These are phyloP conservation scores for Aspergillus coremiiformis DNA, from an alignment of 495 filamentous ascomycete genomes.

Conservation along the genomic window DNA sequence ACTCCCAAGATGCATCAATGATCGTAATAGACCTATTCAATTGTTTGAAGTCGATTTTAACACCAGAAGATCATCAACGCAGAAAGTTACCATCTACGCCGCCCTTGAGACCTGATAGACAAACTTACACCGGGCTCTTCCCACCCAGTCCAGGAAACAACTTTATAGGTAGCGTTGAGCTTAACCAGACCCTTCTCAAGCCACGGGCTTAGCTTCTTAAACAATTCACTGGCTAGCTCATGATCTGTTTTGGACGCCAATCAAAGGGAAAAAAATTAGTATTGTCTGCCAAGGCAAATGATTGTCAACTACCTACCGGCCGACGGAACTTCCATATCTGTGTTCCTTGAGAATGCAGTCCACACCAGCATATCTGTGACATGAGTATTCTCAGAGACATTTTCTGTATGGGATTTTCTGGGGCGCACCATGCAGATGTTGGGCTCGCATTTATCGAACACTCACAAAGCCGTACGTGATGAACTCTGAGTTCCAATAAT, in stretches of 20 bases:
- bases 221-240: constrained; percentile 21
- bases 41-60: too few relatives aligned
- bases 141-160: constrained; percentile 17
- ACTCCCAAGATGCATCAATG: too few relatives aligned
- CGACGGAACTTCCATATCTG: constrained; percentile 19
- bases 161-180: constrained; percentile 8
- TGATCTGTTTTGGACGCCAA: constrained; percentile 23
- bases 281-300: background rate
- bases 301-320: constrained; percentile 14
- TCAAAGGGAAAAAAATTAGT: background rate
- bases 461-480: constrained; percentile 13
- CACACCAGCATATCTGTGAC: constrained; percentile 30
- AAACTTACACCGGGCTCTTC: constrained; percentile 25
- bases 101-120: constrained; percentile 13
- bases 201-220: constrained; percentile 22
- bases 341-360: constrained; percentile 30
- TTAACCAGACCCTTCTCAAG: constrained; percentile 17
- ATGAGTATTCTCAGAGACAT: constrained; percentile 10
- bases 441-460: constrained; percentile 2
- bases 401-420: constrained; percentile 22
- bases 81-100: background rate
- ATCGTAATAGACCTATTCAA: too few relatives aligned
- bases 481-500: constrained; percentile 22
- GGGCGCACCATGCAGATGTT: constrained; percentile 27
- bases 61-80: too few relatives aligned